A percentile compares a stretch with the other conserved stretches of the same genome.
These are phyloP conservation scores for Leccinum broughii DNA, from an alignment of 768 basidiomycete genomes.

Conservation along the genomic window DNA sequence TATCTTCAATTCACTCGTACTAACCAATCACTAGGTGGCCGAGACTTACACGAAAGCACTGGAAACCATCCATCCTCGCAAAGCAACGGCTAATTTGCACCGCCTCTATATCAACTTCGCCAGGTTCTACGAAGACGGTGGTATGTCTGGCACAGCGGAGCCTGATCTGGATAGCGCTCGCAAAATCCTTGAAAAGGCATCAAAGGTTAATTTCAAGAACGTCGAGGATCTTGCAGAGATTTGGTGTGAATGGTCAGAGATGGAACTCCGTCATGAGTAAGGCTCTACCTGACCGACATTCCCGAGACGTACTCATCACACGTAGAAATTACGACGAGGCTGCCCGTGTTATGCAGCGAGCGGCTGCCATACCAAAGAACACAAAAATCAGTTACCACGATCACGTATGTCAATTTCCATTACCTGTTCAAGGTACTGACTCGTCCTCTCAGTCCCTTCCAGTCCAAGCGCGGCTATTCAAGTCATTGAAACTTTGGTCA, in stretches of 20 bases:
- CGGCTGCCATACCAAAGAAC: slow-evolving; percentile 86
- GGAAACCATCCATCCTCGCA: slow-evolving; percentile 83
- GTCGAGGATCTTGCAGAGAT: slow-evolving; percentile 98
- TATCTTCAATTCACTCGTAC: neutral
- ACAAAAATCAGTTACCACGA: slow-evolving; percentile 92
- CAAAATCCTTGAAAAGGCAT: slow-evolving; percentile 91
- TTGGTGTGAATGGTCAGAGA: slow-evolving; percentile 99
- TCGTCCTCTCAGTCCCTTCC: slow-evolving; percentile 59
- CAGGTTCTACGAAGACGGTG: slow-evolving; percentile 97
- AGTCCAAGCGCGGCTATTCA: slow-evolving; percentile 90
- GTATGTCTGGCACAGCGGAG: slow-evolving; percentile 75
- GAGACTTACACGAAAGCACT: slow-evolving; percentile 91
- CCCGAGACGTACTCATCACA: slow-evolving; percentile 11
- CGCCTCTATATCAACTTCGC: slow-evolving; percentile 93
- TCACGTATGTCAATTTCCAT: slow-evolving; percentile 56
- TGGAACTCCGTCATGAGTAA: slow-evolving; percentile 95
- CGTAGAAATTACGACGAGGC: slow-evolving; percentile 96
- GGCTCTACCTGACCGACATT: slow-evolving; percentile 30
- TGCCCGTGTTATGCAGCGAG: slow-evolving; percentile 95
- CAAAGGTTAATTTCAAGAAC: slow-evolving; percentile 88
- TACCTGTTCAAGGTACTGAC: slow-evolving; percentile 14
- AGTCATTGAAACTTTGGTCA: slow-evolving; percentile 97
- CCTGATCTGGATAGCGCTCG: slow-evolving; percentile 81
- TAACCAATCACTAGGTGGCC: slow-evolving; percentile 59
- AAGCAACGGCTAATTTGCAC: slow-evolving; percentile 88